Evolutionary conservation across 2,329 filamentous ascomycete genomes (phyloP).

Genomic region (Ophiostoma australiae): DNA sequence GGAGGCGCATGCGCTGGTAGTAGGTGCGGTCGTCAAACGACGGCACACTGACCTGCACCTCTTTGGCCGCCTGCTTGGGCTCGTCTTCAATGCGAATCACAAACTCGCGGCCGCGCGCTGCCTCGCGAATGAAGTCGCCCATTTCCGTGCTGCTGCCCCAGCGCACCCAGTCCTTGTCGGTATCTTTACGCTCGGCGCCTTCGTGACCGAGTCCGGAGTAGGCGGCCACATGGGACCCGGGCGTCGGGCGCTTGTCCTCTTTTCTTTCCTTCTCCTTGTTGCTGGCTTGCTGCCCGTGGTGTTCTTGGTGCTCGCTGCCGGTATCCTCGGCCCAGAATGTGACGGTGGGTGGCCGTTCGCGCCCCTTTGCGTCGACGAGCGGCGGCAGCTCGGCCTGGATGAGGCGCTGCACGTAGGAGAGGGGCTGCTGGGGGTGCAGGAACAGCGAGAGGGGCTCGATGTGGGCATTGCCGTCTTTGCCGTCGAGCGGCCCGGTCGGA

Average conservation of each 20-base stretch:
- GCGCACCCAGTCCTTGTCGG: constrained; percentile 66
- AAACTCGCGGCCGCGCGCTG: constrained; percentile 78
- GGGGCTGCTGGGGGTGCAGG: constrained; percentile 81
- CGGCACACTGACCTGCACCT: constrained; percentile 75
- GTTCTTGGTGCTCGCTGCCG: constrained; percentile 40
- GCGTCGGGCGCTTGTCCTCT: not conserved
- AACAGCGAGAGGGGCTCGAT: constrained; percentile 82
- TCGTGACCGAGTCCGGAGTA: constrained; percentile 68
- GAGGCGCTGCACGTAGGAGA: constrained; percentile 83
- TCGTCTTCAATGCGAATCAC: constrained; percentile 72
- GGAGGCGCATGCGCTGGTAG: constrained; percentile 72
- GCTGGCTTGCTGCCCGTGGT: not conserved
- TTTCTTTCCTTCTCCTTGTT: not conserved
- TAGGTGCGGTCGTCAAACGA: constrained; percentile 88
- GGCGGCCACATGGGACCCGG: constrained; percentile 52
- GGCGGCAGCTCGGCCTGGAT: constrained; percentile 82
- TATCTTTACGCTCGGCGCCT: constrained; percentile 37
- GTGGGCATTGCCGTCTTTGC: constrained; percentile 31
- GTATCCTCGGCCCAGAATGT: constrained; percentile 77
- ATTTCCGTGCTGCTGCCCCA: constrained; percentile 89
- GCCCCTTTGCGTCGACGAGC: constrained; percentile 54
- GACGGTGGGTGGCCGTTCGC: constrained; percentile 67
- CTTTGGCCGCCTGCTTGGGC: constrained; percentile 31
- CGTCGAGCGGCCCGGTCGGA: constrained; percentile 32
- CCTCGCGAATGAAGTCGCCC: constrained; percentile 89